phyloP scores from a whole-genome alignment of 176 grass and related monocot genomes.

The Zizania latifolia region DNA sequence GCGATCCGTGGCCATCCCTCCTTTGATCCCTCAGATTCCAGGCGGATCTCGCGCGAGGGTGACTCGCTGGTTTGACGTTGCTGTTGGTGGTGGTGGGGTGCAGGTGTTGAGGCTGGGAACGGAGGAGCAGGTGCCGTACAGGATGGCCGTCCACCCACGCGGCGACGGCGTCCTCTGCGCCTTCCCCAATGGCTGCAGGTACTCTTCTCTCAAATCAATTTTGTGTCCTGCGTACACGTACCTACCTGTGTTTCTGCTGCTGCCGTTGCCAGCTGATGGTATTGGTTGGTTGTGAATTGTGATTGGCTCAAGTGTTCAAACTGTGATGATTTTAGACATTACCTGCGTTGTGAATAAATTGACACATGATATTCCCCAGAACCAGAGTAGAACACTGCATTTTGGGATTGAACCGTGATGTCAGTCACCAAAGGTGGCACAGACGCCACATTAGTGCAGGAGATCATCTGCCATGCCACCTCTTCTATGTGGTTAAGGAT shows the following conservation, averaged over 20 bases:
- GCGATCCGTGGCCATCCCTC: neutral
- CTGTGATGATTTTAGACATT: neutral
- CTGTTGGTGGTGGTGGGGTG: neutral
- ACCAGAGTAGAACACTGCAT: neutral
- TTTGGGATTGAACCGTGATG: no score
- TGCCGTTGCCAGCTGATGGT: neutral
- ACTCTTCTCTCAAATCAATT: neutral
- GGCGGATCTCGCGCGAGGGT: neutral
- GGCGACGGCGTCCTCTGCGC: constrained; percentile 66
- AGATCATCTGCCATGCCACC: neutral
- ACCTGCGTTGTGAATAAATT: no score
- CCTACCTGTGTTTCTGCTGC: neutral
- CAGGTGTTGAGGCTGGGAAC: constrained; percentile 70
- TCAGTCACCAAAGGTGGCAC: neutral
- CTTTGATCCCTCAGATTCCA: constrained; percentile 3
- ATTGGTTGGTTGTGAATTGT: neutral
- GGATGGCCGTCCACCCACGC: constrained; percentile 83
- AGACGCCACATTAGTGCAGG: neutral
- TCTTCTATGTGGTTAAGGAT: neutral
- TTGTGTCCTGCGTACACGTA: neutral
- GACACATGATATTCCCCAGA: neutral
- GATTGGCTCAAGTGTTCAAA: neutral
- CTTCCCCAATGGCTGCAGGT: constrained; percentile 81
- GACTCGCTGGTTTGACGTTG: neutral
- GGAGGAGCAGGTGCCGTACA: constrained; percentile 59